These are phyloP conservation scores for Aeschynomene evenia DNA, from an alignment of 306 rosid genomes.

Conservation along the genomic window DNA sequence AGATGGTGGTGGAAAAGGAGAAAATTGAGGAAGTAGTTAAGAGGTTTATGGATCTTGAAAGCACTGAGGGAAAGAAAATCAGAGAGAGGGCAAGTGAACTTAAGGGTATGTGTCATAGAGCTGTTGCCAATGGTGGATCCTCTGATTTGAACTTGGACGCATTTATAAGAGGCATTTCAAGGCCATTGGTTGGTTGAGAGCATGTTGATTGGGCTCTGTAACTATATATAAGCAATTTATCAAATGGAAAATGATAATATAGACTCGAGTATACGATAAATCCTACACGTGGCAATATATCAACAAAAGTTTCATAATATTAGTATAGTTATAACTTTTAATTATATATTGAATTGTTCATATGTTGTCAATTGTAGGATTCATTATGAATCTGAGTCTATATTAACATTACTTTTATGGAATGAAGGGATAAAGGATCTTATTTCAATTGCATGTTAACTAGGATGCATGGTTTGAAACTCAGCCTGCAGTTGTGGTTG, in stretches of 20 bases:
- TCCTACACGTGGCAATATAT: too few relatives aligned
- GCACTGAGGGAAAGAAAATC: constrained; percentile 32
- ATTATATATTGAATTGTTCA: too few relatives aligned
- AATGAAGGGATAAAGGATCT: not conserved
- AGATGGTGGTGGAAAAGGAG: constrained; percentile 20
- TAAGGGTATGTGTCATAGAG: constrained; percentile 36
- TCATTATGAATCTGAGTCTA: too few relatives aligned
- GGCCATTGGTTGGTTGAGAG: not conserved
- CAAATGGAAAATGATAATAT: too few relatives aligned
- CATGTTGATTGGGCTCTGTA: not conserved
- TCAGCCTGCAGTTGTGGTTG: too few relatives aligned
- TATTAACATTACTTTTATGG: too few relatives aligned
- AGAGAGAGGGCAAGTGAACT: constrained; percentile 43
- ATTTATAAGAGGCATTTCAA: constrained; percentile 40
- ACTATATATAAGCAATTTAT: not conserved
- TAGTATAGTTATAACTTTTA: too few relatives aligned
- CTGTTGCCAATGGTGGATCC: constrained; percentile 45
- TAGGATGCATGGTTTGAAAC: not conserved
- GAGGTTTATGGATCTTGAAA: constrained; percentile 40
- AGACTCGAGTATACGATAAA: too few relatives aligned
- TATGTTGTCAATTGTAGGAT: too few relatives aligned
- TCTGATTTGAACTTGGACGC: constrained; percentile 43
- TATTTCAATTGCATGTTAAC: not conserved
- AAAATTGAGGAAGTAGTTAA: constrained; percentile 26
- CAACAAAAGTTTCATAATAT: too few relatives aligned